phyloP scores from a whole-genome alignment of 306 rosid genomes.

The Citrullus colocynthis region DNA sequence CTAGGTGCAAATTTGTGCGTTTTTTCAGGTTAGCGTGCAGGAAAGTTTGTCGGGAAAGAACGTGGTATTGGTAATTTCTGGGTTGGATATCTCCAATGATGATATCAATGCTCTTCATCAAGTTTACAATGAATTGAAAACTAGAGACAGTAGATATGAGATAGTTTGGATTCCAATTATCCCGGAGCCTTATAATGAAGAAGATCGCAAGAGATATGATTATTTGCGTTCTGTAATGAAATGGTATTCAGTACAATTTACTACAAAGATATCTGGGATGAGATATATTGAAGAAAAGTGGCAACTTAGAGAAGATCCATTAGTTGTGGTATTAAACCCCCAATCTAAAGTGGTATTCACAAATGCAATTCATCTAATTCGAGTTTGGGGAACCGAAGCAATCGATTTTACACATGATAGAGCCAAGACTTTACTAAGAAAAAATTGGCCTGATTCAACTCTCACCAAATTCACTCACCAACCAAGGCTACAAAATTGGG shows the following conservation, averaged over 20 bases:
- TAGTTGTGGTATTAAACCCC: slow-evolving; percentile 20
- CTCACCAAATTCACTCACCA: slow-evolving; percentile 7
- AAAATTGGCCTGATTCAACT: neutral
- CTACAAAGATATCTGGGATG: slow-evolving; percentile 19
- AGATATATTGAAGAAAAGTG: slow-evolving; percentile 38
- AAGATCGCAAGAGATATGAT: slow-evolving; percentile 35
- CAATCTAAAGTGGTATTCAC: slow-evolving; percentile 26
- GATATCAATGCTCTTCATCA: slow-evolving; percentile 23
- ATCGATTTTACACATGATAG: slow-evolving; percentile 17
- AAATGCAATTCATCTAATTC: slow-evolving; percentile 40
- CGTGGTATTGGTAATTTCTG: slow-evolving; percentile 33
- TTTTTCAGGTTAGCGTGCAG: slow-evolving; percentile 8
- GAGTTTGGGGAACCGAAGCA: slow-evolving; percentile 31
- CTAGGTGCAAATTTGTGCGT: slow-evolving; percentile 18
- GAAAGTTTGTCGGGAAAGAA: slow-evolving; percentile 16
- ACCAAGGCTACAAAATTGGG: slow-evolving; percentile 14
- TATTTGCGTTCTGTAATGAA: slow-evolving; percentile 30
- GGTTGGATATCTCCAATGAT: slow-evolving; percentile 33
- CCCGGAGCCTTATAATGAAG: slow-evolving; percentile 29
- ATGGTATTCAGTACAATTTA: slow-evolving; percentile 31
- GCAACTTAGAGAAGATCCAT: slow-evolving; percentile 35
- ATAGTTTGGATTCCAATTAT: slow-evolving; percentile 62
- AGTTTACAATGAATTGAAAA: slow-evolving; percentile 24
- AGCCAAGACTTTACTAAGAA: neutral
- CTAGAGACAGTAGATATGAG: slow-evolving; percentile 2